Percentiles rank a stretch among this genome's conserved stretches.
These are phyloP conservation scores for Paracoccidioides lutzii DNA, from an alignment of 2,329 filamentous ascomycete species.

Conservation along the genomic window DNA sequence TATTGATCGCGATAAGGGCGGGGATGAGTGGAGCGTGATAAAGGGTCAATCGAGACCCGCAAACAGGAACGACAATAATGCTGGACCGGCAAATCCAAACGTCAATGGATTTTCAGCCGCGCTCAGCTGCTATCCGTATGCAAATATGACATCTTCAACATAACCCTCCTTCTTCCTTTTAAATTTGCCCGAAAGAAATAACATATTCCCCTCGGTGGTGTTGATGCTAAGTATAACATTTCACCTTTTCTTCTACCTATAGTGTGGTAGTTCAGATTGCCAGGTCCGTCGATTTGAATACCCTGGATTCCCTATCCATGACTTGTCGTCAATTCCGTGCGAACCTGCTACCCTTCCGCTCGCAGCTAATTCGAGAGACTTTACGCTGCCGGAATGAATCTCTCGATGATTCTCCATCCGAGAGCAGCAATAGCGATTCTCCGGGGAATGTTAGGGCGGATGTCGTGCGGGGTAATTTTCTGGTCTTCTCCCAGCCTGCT, in stretches of 20 bases:
- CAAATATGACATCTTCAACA: constrained; percentile 8
- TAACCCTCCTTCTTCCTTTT: neutral
- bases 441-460: constrained; percentile 21
- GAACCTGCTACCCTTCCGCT: constrained; percentile 66
- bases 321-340: constrained; percentile 69
- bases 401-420: constrained; percentile 22
- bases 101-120: constrained; percentile 29
- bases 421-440: constrained; percentile 15
- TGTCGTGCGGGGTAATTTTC: constrained; percentile 6
- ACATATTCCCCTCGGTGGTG: neutral
- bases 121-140: constrained; percentile 38
- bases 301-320: constrained; percentile 67
- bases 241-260: constrained; percentile 11
- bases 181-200: neutral
- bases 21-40: neutral
- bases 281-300: constrained; percentile 69
- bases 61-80: neutral
- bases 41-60: neutral
- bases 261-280: constrained; percentile 69
- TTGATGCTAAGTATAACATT: neutral
- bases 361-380: constrained; percentile 58
- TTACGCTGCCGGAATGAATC: constrained; percentile 68
- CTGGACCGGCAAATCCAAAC: constrained; percentile 13
- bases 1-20: too few species aligned
- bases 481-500: neutral